Evolutionary conservation across 177 flowering plant genomes (phyloP), one percentile per base, ranked within the genome.

Genomic region (Telopea speciosissima): DNA sequence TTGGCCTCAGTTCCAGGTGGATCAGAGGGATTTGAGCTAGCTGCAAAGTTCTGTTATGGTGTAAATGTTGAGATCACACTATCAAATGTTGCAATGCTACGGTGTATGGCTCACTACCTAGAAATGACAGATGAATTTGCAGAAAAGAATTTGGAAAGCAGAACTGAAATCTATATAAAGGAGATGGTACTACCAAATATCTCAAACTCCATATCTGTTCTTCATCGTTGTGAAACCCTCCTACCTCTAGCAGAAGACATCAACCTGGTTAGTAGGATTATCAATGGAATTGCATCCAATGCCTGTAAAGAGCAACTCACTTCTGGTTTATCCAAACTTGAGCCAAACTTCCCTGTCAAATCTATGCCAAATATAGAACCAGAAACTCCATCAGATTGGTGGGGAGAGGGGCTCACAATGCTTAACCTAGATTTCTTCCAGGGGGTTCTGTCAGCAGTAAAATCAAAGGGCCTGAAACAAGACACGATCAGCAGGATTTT

Each of bases 11-110:
- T 89, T 16, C 99, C 99, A 0, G 99, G 99, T 36, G 97, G 99
- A 59, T 19, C 97, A 19, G 94, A 88, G 76, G 92, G 93, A 65
- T 96, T 96, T 61, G 99, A 96, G 83, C 76, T 85, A 22, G 95
- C 95, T 67, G 95, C 98, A 62, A 96, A 96, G 81, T 93, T 91
- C 83, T 93, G 98, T 62, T 96, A 93, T 68, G 97, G 99, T 16
- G 73, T 93, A 31, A 83, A 86, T 74, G 76, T 87, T 8, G 98
- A 93, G 74, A 81, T 91, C 59, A 86, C 87, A 19, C 78, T 80
- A 14, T 80, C 92, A 66, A 96, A 96, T 68, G 86, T 91, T 19
- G 99, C 97, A 4, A 85, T 77, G 87, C 81, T 96, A 21, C 76
- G 87, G 0, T 93, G 97, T 70, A 83, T 74, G 36, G 78, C 99